Percentiles rank a stretch among this genome's conserved stretches.
Evolutionary conservation across 805 yeast species (phyloP).

Genomic region (Wickerhamiella musiphila): DNA sequence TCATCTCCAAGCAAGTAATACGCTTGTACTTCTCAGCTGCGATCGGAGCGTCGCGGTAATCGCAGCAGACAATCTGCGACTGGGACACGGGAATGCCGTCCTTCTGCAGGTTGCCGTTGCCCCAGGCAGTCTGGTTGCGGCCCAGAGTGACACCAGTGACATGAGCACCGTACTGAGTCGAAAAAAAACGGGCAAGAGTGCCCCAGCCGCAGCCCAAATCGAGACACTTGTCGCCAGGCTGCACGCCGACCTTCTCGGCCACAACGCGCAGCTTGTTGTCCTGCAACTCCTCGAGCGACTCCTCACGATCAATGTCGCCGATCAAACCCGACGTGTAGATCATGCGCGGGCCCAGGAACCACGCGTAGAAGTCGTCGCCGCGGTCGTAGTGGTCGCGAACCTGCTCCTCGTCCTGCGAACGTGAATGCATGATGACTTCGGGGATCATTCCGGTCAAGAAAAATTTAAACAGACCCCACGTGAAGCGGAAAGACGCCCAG

Average conservation of each 20-base stretch:
- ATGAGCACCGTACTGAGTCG: slow-evolving; percentile 63
- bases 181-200: slow-evolving; percentile 70
- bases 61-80: slow-evolving; percentile 62
- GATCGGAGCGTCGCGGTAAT: slow-evolving; percentile 78
- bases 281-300: slow-evolving; percentile 54
- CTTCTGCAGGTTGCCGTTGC: slow-evolving; percentile 48
- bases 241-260: slow-evolving; percentile 66
- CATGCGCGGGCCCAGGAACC: slow-evolving; percentile 93
- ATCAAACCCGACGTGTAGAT: slow-evolving; percentile 79
- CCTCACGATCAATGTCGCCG: slow-evolving; percentile 50
- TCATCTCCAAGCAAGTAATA: slow-evolving; percentile 86
- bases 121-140: slow-evolving; percentile 80
- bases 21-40: slow-evolving; percentile 58
- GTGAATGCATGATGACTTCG: slow-evolving; percentile 79
- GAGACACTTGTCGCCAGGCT: slow-evolving; percentile 55
- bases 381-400: slow-evolving; percentile 92
- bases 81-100: slow-evolving; percentile 57
- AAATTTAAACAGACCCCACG: slow-evolving; percentile 56
- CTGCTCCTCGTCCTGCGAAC: slow-evolving; percentile 91
- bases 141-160: slow-evolving; percentile 87
- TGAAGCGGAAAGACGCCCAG: slow-evolving; percentile 74
- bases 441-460: slow-evolving; percentile 81
- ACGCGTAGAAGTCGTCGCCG: slow-evolving; percentile 86
- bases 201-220: slow-evolving; percentile 97
- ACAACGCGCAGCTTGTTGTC: slow-evolving; percentile 79